Evolutionary conservation across 1,284 basidiomycete species (phyloP), one percentile per base, ranked within the genome.

Genomic region (Uromyces viciae-fabae): DNA sequence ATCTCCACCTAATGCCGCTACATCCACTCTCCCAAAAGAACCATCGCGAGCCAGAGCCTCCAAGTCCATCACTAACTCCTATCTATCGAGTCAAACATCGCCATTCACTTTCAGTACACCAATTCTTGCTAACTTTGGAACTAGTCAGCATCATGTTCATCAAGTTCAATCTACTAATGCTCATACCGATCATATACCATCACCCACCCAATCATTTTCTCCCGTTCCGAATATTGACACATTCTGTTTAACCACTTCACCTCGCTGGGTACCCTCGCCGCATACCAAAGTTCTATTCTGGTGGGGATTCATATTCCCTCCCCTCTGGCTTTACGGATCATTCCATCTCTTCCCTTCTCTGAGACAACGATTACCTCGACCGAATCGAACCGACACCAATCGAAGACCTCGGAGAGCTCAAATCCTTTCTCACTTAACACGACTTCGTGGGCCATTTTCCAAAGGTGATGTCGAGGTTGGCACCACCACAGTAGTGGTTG

Each of bases 381-480:
- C 17, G 15, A 33, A 7, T 43, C 40, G 4, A 33, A 8, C 43
- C 2, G 49, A 71, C 17, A 31, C 19, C 14, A 15, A 46, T 28
- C 68, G 68, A 49, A 38, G 43, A 33, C 28, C 71, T 33, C 46
- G 71, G 5, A 46, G 54, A 40, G 36, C 36, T 17, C 71, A 76
- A 83, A 82, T 66, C 76, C 78, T 56, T 81, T 82, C n/a, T 82
- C 82, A 15, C 64, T 82, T 15, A 25, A 75, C 25, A 82, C 83
- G 2, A 83, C 83, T 62, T 85, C 85, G 83, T 85, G 85, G 84
- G 83, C 85, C 79, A 84, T 85, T 62, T 85, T 86, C 82, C 84
- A 86, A 81, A 85, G 85, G 82, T 85, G 71, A 73, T 15, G 71
- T 73, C 4, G 38, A 73, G 56, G 54, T 73, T 31, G 71, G 71